Conservation (phyloP, 345 rosid species). For the Populus davidiana region DNA sequence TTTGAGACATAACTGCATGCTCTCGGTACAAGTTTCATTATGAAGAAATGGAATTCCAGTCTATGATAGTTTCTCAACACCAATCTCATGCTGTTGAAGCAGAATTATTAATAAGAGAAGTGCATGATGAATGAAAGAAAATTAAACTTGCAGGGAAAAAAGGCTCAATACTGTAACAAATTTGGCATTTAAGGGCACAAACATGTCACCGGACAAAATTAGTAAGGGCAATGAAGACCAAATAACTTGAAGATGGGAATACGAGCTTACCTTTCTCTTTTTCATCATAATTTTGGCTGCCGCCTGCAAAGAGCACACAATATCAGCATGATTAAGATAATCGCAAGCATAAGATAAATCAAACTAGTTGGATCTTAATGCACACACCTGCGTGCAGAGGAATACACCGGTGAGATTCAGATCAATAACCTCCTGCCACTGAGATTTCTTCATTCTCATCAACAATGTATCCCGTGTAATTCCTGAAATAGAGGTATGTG, state of each 20-base stretch:
- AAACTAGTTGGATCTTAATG: conserved; percentile 9
- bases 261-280: conserved; percentile 62
- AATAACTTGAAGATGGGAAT: neutral
- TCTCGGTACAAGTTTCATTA: neutral
- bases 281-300: conserved; percentile 95
- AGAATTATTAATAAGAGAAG: neutral
- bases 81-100: neutral
- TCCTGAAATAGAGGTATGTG: conserved; percentile 43
- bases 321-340: conserved; percentile 23
- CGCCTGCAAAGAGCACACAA: conserved; percentile 60
- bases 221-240: neutral
- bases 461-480: conserved; percentile 82
- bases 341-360: conserved; percentile 6
- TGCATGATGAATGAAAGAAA: neutral
- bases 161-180: neutral
- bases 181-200: conserved; percentile 2
- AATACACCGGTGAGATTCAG: conserved; percentile 93
- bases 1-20: neutral
- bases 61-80: neutral
- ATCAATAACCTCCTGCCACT: conserved; percentile 94
- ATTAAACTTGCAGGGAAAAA: neutral
- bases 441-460: conserved; percentile 87
- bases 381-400: conserved; percentile 85
- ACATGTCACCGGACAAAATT: neutral
- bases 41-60: neutral